Evolutionary conservation across 2,329 filamentous ascomycete species (phyloP).

Genomic region (Thielaviopsis ethacetica): DNA sequence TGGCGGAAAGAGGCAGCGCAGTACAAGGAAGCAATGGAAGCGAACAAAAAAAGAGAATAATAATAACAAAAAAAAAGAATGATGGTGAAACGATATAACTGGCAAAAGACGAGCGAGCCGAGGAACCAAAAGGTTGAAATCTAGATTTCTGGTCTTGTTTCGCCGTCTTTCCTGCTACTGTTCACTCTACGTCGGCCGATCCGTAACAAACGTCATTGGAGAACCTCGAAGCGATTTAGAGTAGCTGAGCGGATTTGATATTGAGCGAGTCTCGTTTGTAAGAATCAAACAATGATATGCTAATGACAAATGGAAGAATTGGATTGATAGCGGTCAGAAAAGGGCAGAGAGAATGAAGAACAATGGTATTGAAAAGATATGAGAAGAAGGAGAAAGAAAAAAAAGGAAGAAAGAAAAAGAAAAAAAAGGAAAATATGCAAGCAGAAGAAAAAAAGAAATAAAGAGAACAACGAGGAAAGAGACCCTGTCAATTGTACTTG

Average conservation of each 20-base stretch:
- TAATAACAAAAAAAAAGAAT: not conserved
- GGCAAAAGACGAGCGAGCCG: not conserved
- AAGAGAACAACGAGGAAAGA: not conserved
- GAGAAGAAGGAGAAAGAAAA: not conserved
- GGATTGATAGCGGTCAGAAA: too few species aligned
- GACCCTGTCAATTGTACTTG: not conserved
- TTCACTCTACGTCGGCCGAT: not conserved
- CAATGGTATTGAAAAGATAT: too few species aligned
- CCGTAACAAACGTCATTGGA: not conserved
- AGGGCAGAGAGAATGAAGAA: too few species aligned
- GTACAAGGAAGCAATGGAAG: not conserved
- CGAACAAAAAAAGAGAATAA: not conserved
- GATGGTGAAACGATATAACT: not conserved
- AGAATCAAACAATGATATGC: not conserved
- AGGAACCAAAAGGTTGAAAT: not conserved
- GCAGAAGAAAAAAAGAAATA: not conserved
- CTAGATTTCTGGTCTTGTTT: not conserved
- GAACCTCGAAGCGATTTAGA: not conserved
- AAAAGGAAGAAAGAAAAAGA: not conserved
- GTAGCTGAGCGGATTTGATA: not conserved
- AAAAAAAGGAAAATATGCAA: not conserved
- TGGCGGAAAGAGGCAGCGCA: not conserved
- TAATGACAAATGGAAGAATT: too few species aligned
- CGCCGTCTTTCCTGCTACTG: not conserved
- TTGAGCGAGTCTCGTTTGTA: not conserved